Percentiles rank a stretch among this genome's conserved stretches.
phyloP scores from a whole-genome alignment of 768 basidiomycete species.

The Cystofilobasidium bisporidii region DNA sequence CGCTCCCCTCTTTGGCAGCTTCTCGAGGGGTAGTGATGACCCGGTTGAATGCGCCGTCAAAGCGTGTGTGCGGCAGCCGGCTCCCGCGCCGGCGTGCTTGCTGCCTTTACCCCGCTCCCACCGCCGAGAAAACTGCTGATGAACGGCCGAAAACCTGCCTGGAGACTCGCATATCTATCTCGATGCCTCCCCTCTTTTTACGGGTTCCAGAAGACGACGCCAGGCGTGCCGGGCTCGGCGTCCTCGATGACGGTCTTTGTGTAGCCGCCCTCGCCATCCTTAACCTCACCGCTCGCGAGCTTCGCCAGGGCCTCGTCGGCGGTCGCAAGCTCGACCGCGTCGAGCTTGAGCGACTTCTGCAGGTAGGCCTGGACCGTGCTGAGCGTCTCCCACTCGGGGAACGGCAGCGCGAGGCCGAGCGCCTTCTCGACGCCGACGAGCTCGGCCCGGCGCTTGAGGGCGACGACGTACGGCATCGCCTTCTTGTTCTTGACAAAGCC shows the following conservation, averaged over 20 bases:
- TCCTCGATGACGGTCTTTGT: conserved; percentile 12
- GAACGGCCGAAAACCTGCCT: no score
- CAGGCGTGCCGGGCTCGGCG: conserved; percentile 20
- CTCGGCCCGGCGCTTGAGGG: conserved; percentile 80
- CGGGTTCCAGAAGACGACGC: conserved; percentile 17
- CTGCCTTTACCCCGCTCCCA: no score
- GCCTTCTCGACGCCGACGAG: conserved; percentile 63
- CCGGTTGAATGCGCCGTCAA: no score
- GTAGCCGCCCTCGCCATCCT: conserved; percentile 20
- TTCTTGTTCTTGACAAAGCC: conserved; percentile 93
- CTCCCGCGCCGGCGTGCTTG: no score
- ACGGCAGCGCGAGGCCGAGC: conserved; percentile 71
- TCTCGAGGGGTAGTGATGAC: no score
- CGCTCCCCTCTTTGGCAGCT: no score
- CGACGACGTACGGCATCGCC: conserved; percentile 86
- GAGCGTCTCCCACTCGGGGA: conserved; percentile 69
- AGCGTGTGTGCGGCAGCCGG: no score
- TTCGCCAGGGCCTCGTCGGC: conserved; percentile 7
- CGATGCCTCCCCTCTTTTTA: neutral
- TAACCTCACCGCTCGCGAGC: conserved; percentile 13
- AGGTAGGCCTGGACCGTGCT: conserved; percentile 65
- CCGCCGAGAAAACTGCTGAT: no score
- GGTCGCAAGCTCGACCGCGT: conserved; percentile 15
- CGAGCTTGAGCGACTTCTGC: conserved; percentile 41
- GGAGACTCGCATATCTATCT: neutral